These are phyloP conservation scores for Cercospora sp. DNA, from an alignment of 2,329 filamentous ascomycete genomes.

Conservation along the genomic window DNA sequence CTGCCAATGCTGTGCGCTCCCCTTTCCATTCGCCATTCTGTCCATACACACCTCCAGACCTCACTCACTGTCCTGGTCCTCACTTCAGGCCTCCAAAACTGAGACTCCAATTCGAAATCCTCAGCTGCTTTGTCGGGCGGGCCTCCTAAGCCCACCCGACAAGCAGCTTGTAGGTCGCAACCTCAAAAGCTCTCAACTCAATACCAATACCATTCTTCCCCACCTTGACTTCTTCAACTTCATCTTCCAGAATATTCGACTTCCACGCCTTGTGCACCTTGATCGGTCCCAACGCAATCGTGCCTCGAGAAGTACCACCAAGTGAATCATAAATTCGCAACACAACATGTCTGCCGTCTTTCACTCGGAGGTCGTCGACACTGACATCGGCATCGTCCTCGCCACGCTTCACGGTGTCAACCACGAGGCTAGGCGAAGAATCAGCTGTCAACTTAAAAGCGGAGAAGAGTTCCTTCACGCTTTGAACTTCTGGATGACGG, in stretches of 20 bases:
- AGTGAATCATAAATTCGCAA: conserved; percentile 84
- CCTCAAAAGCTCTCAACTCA: conserved; percentile 43
- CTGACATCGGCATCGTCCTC: conserved; percentile 58
- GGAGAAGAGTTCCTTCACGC: conserved; percentile 40
- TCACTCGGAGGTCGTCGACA: conserved; percentile 53
- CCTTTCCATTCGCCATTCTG: not conserved
- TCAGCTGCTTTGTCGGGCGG: not conserved
- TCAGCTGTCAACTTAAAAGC: conserved; percentile 63
- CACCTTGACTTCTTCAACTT: conserved; percentile 66
- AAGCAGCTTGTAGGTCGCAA: conserved; percentile 40
- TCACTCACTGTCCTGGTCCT: not conserved
- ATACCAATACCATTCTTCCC: conserved; percentile 41
- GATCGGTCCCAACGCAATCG: conserved; percentile 64
- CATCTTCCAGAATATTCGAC: conserved; percentile 86
- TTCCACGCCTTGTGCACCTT: conserved; percentile 75
- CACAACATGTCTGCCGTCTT: conserved; percentile 74
- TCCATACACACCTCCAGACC: not conserved
- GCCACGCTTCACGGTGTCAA: conserved; percentile 90
- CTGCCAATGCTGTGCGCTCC: not conserved
- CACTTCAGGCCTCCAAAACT: not conserved
- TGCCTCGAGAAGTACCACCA: conserved; percentile 75
- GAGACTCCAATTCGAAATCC: not conserved
- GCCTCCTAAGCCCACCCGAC: not conserved
- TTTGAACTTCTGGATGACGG: conserved; percentile 37
- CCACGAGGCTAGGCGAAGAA: conserved; percentile 56